Evolutionary conservation across 176 grass and related monocot species (phyloP).

Genomic region (Hordeum vulgare): MorexV3_pseudomolecules_assembly NC_058521.1:138734268-138734767

Average conservation of each 20-base stretch:
- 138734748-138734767: conserved; percentile 14
- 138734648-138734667: conserved; percentile 7
- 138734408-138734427: conserved; percentile 6
- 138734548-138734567: conserved; percentile 9
- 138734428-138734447: conserved; percentile 4
- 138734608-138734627: conserved; percentile 15
- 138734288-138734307: conserved; percentile 67
- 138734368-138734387: conserved; percentile 12
- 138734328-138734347: conserved; percentile 37
- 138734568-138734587: conserved; percentile 7
- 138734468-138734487: conserved; percentile 29
- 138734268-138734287: conserved; percentile 59
- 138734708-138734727: conserved; percentile 21
- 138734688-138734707: conserved; percentile 14
- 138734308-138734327: conserved; percentile 30
- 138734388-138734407: conserved; percentile 19
- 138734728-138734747: conserved; percentile 19
- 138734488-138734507: conserved; percentile 10
- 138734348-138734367: conserved; percentile 12
- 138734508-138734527: conserved; percentile 13
- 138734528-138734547: conserved; percentile 18
- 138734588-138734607: conserved; percentile 13
- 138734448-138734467: conserved; percentile 25
- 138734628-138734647: conserved; percentile 18
- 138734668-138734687: conserved; percentile 31